phyloP scores from a whole-genome alignment of 768 basidiomycete species.

The Ephemerocybe angulata region DNA sequence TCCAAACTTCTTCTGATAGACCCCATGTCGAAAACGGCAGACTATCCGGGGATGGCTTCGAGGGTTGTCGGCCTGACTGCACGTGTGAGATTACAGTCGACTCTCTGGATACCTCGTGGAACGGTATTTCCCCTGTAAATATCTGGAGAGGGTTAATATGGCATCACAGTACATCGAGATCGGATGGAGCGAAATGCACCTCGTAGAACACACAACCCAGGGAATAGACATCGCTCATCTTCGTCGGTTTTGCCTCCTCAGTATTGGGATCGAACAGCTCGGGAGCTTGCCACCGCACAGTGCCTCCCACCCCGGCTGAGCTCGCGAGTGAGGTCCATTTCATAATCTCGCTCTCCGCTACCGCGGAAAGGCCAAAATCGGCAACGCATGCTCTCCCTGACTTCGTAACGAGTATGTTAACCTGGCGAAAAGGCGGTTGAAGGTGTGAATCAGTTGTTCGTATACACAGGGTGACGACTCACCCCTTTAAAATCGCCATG shows the following conservation, averaged over 20 bases:
- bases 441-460: neutral
- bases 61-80: neutral
- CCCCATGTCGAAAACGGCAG: neutral
- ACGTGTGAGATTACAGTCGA: slow-evolving; percentile 1
- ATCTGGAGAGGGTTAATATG: neutral
- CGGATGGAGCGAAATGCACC: too few species aligned
- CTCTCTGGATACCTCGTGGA: neutral
- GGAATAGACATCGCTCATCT: slow-evolving; percentile 18
- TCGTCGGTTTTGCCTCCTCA: neutral
- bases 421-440: slow-evolving; percentile 1
- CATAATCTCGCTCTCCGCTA: slow-evolving; percentile 16
- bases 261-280: slow-evolving; percentile 12
- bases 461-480: neutral
- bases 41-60: neutral
- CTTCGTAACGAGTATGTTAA: slow-evolving; percentile 15
- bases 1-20: neutral
- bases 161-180: neutral
- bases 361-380: slow-evolving; percentile 17
- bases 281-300: slow-evolving; percentile 19
- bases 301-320: slow-evolving; percentile 2
- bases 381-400: slow-evolving; percentile 13
- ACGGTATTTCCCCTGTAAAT: slow-evolving; percentile 1
- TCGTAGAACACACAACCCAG: slow-evolving; percentile 18
- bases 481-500: slow-evolving; percentile 20
- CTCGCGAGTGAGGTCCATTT: slow-evolving; percentile 9